Evolutionary conservation across 495 filamentous ascomycete species (phyloP), one percentile per base, ranked within the genome.

Genomic region (Lentithecium fluviatile): DNA sequence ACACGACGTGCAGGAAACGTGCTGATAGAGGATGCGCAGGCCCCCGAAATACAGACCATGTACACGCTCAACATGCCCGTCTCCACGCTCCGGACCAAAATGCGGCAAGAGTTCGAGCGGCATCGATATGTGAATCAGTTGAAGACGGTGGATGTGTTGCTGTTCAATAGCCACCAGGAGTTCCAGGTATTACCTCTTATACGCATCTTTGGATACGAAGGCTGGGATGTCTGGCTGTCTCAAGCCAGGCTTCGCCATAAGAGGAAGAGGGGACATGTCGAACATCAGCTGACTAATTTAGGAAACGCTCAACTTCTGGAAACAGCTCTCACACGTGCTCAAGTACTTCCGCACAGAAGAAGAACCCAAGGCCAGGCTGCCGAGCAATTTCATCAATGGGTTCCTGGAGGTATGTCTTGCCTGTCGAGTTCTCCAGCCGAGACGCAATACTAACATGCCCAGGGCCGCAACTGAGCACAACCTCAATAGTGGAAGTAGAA

Each of bases 281-380:
- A 13, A 23, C 2, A 29, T 23, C 50, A 4, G 15, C 25, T 24
- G 54, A 50, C 8, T 6, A 32, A 2, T 15, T 17, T 12, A 96
- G 91, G 94, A 98, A 84, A 97, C 91, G 36, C 82, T 97, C 79
- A 98, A 97, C 77, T 98, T 87, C 83, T 98, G 95, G 94, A 96
- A 96, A 77, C 95, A 97, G 78, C 81, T 93, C 52, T 88, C 89
- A 47, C 94, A 98, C 72, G 83, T 98, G 65, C 89, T 98, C 81
- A 95, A 96, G 71, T 98, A 95, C 77, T 98, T 97, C 82, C 83
- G 90, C 68, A 79, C 85, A 72, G 90, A 96, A 74, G 91, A 96
- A 73, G 89, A 95, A 63, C 82, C 85, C 23, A 84, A 80, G 61
- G 87, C 88, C 58, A 83, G 82, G 65, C 76, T 96, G 74, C 94